phyloP scores from a whole-genome alignment of 805 yeast species.

The Grigorovia humatica region DNA sequence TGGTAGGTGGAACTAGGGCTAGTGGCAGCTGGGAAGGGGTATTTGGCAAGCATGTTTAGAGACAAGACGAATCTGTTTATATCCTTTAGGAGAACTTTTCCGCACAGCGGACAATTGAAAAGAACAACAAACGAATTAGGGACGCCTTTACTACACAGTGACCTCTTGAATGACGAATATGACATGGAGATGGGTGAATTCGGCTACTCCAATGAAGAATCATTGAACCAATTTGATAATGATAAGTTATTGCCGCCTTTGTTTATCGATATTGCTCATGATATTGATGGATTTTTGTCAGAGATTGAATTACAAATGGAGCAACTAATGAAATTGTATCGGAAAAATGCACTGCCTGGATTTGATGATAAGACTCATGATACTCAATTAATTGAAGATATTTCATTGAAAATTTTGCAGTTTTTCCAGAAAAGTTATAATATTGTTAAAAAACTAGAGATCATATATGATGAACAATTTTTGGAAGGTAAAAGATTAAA shows the following conservation, averaged over 20 bases:
- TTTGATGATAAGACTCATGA: constrained; percentile 70
- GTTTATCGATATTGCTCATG: constrained; percentile 61
- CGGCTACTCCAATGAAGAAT: not conserved
- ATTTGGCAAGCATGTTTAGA: constrained; percentile 64
- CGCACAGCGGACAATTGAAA: constrained; percentile 37
- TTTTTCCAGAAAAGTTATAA: constrained; percentile 71
- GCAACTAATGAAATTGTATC: constrained; percentile 59
- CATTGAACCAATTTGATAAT: not conserved
- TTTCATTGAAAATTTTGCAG: constrained; percentile 66
- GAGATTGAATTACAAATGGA: constrained; percentile 45
- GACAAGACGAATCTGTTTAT: constrained; percentile 89
- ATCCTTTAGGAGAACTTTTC: constrained; percentile 82
- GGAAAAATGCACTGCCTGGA: constrained; percentile 77
- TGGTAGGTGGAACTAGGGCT: no score
- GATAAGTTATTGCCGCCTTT: constrained; percentile 63
- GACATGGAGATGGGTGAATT: constrained; percentile 25
- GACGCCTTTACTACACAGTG: not conserved
- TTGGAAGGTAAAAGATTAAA: constrained; percentile 29
- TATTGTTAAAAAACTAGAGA: constrained; percentile 56
- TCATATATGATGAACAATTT: constrained; percentile 30
- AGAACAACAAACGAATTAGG: constrained; percentile 5
- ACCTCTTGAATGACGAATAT: constrained; percentile 15
- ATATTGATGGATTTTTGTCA: constrained; percentile 53
- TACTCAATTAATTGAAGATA: constrained; percentile 67
- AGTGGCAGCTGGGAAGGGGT: no score